Evolutionary conservation across 2,329 filamentous ascomycete genomes (phyloP).

Genomic region (Verticillium tricorpus): DNA sequence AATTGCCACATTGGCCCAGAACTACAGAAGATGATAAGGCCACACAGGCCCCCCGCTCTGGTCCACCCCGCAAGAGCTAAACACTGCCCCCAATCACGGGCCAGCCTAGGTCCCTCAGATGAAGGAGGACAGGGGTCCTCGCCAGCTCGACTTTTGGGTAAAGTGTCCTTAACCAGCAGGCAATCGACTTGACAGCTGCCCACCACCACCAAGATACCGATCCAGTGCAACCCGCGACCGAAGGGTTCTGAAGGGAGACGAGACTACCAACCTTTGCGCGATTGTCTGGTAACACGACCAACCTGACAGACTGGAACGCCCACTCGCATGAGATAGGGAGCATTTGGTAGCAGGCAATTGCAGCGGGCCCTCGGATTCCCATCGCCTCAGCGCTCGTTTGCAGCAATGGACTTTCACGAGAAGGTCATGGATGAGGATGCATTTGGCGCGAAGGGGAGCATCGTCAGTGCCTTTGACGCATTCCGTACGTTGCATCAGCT

Average conservation of each 20-base stretch:
- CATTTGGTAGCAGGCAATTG: not conserved
- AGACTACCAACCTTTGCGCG: not conserved
- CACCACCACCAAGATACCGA: not conserved
- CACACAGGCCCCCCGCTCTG: not conserved
- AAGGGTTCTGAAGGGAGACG: not conserved
- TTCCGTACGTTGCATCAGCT: conserved; percentile 66
- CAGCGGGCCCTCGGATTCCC: not conserved
- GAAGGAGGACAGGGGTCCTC: not conserved
- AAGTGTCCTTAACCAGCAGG: conserved; percentile 12
- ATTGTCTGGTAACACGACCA: too few species aligned
- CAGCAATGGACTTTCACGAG: not conserved
- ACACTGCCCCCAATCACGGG: conserved; percentile 10
- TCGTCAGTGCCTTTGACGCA: conserved; percentile 88
- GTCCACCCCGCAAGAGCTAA: conserved; percentile 1
- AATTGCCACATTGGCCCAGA: too few species aligned
- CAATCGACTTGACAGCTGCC: not conserved
- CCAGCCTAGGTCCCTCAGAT: not conserved
- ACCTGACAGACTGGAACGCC: not conserved
- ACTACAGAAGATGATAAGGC: not conserved
- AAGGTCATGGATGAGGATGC: conserved; percentile 62
- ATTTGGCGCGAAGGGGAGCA: conserved; percentile 69
- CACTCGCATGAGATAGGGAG: not conserved
- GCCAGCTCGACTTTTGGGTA: conserved; percentile 11
- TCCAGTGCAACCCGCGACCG: not conserved
- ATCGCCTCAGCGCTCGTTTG: not conserved